Evolutionary conservation across 768 basidiomycete species (phyloP), one percentile per base, ranked within the genome.

Genomic region (Amyloporia xantha): DNA sequence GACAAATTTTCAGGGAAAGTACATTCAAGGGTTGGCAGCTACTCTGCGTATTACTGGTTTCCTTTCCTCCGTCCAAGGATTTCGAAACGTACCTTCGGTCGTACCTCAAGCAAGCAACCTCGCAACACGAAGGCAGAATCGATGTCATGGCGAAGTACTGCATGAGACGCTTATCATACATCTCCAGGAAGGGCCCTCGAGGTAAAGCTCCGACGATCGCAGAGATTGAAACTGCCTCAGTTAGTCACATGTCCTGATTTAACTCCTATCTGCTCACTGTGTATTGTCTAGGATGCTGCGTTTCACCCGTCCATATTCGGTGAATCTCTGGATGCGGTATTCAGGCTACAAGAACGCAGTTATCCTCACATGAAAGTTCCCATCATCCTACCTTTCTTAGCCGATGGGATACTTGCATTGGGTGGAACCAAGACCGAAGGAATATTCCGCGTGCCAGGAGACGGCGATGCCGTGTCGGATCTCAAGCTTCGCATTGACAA

Each of bases 231-330:
- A 90, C 86, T 2, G 93, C 93, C 19, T 86, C 88, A 49, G 86
- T 86, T 54, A 57, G 79, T 69, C 23, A 17, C 11, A 12, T 42
- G 27, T 11, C 39, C 5, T n/a, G 20, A 12, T 28, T 42, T 27
- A 40, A 28, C 23, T 20, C 11, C 24, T n/a, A 26, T 48, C 13
- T 28, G 17, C 17, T 17, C 21, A 27, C 6, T 3, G n/a, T 27
- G 43, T 38, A 55, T 45, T 59, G 28, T 44, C 10, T 58, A 89
- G 80, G 91, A 93, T 58, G 91, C 92, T 23, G 92, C 94, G 6
- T 97, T 96, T 70, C 88, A 93, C 54, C 91, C 93, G 0, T 93
- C 91, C 1, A 92, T 88, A 1, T 97, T 96, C 59, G 91, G 92
- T 12, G 91, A 94, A 70, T 84, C 89, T 0, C 73, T 97, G 11